These are phyloP conservation scores for Grosmannia huntii DNA, from an alignment of 2,329 filamentous ascomycete species.

Conservation along the genomic window DNA sequence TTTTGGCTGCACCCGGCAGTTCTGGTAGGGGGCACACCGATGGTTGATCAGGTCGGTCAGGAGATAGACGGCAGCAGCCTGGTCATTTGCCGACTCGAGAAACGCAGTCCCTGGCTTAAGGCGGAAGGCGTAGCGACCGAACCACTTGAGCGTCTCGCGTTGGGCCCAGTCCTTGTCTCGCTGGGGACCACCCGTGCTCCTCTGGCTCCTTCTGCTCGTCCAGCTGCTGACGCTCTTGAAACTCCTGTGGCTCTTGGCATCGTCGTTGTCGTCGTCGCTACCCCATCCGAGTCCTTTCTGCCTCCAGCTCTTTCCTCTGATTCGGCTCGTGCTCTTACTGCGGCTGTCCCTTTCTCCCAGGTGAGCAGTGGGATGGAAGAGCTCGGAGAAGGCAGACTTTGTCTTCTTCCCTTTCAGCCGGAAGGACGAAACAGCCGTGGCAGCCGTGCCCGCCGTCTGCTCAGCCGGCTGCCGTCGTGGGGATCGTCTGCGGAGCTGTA, in stretches of 20 bases:
- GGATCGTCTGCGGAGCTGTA: neutral
- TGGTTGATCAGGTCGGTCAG: constrained; percentile 20
- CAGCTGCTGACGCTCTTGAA: neutral
- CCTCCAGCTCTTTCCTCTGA: neutral
- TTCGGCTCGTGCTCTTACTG: neutral
- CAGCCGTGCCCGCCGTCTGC: neutral
- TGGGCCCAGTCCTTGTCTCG: constrained; percentile 1
- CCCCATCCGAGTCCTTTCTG: neutral
- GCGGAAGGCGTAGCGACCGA: constrained; percentile 14
- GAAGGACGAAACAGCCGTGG: neutral
- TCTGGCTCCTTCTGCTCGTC: neutral
- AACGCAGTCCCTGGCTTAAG: constrained; percentile 7
- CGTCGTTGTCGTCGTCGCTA: neutral
- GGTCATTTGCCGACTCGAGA: constrained; percentile 1
- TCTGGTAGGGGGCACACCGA: constrained; percentile 17
- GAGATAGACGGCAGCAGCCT: constrained; percentile 13
- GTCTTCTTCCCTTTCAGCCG: neutral
- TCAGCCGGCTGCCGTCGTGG: neutral
- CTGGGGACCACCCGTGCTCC: neutral
- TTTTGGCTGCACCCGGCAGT: constrained; percentile 16
- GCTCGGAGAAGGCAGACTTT: neutral
- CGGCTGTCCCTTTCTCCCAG: neutral
- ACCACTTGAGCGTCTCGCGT: constrained; percentile 11
- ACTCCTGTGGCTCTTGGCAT: neutral
- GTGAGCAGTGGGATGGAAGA: neutral